Percentiles rank a stretch among this genome's conserved stretches.
Evolutionary conservation across 2,329 filamentous ascomycete species (phyloP).

Genomic region (Nakataea oryzae): DNA sequence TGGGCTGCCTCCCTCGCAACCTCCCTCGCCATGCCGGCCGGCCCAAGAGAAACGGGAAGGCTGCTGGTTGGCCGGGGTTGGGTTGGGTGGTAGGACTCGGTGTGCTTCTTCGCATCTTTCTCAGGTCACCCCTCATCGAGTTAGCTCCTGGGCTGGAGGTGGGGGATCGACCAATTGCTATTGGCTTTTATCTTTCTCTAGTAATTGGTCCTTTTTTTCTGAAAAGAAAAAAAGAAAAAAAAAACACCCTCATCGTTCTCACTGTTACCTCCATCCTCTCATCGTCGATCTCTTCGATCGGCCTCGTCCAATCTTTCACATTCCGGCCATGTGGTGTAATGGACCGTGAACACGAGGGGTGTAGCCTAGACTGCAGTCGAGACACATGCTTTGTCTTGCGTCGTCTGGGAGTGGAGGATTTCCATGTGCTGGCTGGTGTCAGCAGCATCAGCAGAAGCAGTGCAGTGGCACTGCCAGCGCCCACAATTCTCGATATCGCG

Average conservation of each 20-base stretch:
- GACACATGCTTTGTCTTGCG: background rate
- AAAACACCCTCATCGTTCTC: too few relatives aligned
- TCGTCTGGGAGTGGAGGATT: background rate
- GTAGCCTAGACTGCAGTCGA: background rate
- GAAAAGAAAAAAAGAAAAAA: too few relatives aligned
- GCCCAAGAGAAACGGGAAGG: too few relatives aligned
- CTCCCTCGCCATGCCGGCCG: too few relatives aligned
- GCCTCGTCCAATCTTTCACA: background rate
- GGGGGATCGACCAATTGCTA: background rate
- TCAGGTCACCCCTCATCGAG: background rate
- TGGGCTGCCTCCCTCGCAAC: background rate
- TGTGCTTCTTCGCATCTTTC: background rate
- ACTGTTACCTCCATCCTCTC: background rate
- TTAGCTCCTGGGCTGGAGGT: background rate
- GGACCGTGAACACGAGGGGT: background rate
- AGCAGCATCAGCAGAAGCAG: background rate
- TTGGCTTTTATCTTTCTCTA: background rate
- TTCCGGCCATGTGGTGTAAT: background rate
- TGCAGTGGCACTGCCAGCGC: background rate
- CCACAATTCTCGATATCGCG: background rate
- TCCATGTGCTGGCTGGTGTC: background rate
- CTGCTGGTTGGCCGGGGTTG: background rate
- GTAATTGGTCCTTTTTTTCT: background rate
- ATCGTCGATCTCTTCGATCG: background rate
- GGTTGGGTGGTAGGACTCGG: background rate